Evolutionary conservation across 2,329 filamentous ascomycete genomes (phyloP), one percentile per base, ranked within the genome.

Genomic region (Cadophora sp.): DNA sequence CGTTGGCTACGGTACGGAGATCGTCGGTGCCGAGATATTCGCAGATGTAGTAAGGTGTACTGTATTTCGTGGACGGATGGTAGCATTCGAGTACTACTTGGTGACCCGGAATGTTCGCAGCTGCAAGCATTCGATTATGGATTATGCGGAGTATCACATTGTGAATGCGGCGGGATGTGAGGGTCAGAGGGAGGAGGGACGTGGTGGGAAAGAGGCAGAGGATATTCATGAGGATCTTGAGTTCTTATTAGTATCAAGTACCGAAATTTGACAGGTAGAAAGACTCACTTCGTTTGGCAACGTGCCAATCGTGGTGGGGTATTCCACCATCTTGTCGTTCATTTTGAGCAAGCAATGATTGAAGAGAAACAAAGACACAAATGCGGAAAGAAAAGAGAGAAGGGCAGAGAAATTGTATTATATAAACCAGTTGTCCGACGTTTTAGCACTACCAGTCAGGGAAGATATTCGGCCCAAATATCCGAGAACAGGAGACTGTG

Each of bases 41-140:
- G 79, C 92, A 94, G 76, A 86, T 85, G n/a, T 93, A 83, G 65
- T 89, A 89, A 0, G 91, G 90, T 22, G 91, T 89, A 7, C 86
- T 89, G 61, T 91, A 82, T 77, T 89, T 90, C 29, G 85, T 88
- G 71, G 84, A 87, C 0, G 92, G 92, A 71, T 91, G 91, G 75
- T 92, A 94, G 78, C 91, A 92, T 80, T 95, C 91, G 53, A 96
- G 86, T 40, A 94, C 87, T 46, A 95, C 80, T 65, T 89, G 86
- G 75, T 92, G 87, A 55, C 87, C 85, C 55, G 62, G 31, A 6
- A 90, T 79, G 2, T 85, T 80, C 5, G 88, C 84, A 29, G 88
- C 87, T 22, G 84, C 77, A 55, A 89, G 79, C 2, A 93, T 82
- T 48, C 91, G 88, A 60, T 85, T 84, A 71, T 91, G 87, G 12